Percentiles rank a stretch among this genome's conserved stretches.
phyloP scores from a whole-genome alignment of 306 rosid species.

The Sphenostylis stenocarpa region DNA sequence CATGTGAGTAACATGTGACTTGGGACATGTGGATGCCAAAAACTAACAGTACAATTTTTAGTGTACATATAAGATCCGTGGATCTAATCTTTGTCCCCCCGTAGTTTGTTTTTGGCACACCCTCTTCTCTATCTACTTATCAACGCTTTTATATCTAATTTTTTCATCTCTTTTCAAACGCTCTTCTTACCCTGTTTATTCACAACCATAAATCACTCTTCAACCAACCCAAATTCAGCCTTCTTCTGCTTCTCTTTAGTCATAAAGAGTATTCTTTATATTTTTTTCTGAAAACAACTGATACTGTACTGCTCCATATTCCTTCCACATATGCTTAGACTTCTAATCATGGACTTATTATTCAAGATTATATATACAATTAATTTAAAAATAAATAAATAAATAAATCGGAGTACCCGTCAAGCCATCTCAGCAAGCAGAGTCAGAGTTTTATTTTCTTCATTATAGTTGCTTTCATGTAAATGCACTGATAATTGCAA shows the following conservation, averaged over 20 bases:
- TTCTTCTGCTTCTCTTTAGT: slow-evolving; percentile 19
- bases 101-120: slow-evolving; percentile 25
- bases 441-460: background rate
- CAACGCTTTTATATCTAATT: background rate
- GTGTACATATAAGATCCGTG: slow-evolving; percentile 16
- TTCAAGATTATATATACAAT: background rate
- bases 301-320: background rate
- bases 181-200: background rate
- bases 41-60: slow-evolving; percentile 35
- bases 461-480: background rate
- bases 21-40: slow-evolving; percentile 37
- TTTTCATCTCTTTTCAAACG: background rate
- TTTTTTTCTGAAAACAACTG: background rate
- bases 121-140: background rate
- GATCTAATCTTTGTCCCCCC: slow-evolving; percentile 42
- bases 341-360: background rate
- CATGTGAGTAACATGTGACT: slow-evolving; percentile 53
- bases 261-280: background rate
- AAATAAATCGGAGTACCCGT: background rate
- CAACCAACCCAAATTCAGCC: slow-evolving; percentile 28
- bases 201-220: background rate
- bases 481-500: background rate
- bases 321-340: background rate
- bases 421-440: background rate
- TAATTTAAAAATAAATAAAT: background rate